Evolutionary conservation across 2,329 filamentous ascomycete genomes (phyloP).

Genomic region (Plenodomus lindquistii): DNA sequence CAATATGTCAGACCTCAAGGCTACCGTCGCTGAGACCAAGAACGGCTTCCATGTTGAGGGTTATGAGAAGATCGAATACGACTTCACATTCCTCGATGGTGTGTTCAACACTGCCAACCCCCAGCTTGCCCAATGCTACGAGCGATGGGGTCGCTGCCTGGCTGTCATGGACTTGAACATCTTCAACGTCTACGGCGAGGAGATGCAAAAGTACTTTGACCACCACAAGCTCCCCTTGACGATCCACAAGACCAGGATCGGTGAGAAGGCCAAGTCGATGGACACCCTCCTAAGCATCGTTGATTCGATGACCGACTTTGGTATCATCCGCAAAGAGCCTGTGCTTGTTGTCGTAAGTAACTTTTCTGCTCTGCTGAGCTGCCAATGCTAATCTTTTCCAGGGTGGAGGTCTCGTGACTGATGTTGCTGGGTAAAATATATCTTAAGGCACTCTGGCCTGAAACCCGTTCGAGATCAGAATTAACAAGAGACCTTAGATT

Average conservation of each 20-base stretch:
- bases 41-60: conserved; percentile 72
- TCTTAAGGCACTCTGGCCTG: conserved; percentile 56
- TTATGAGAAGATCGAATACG: conserved; percentile 76
- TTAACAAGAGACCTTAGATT: conserved; percentile 34
- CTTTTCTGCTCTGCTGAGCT: not conserved
- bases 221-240: conserved; percentile 65
- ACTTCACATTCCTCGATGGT: conserved; percentile 73
- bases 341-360: conserved; percentile 40
- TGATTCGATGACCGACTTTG: conserved; percentile 75
- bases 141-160: conserved; percentile 66
- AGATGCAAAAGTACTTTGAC: conserved; percentile 70
- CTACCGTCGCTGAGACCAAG: conserved; percentile 65
- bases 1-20: conserved; percentile 69
- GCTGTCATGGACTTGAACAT: conserved; percentile 75
- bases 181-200: conserved; percentile 66
- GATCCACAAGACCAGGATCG: conserved; percentile 74
- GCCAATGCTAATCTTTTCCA: conserved; percentile 13
- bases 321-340: conserved; percentile 65
- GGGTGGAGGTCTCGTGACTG: conserved; percentile 48
- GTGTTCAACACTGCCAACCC: conserved; percentile 65
- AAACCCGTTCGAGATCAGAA: conserved; percentile 17
- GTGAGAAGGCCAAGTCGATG: conserved; percentile 75
- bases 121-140: conserved; percentile 67
- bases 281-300: conserved; percentile 70
- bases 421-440: conserved; percentile 67